Percentiles rank a stretch among this genome's conserved stretches.
These are phyloP conservation scores for Pythium dissimile DNA, from an alignment of 352 stramenopile species.

Conservation along the genomic window DNA sequence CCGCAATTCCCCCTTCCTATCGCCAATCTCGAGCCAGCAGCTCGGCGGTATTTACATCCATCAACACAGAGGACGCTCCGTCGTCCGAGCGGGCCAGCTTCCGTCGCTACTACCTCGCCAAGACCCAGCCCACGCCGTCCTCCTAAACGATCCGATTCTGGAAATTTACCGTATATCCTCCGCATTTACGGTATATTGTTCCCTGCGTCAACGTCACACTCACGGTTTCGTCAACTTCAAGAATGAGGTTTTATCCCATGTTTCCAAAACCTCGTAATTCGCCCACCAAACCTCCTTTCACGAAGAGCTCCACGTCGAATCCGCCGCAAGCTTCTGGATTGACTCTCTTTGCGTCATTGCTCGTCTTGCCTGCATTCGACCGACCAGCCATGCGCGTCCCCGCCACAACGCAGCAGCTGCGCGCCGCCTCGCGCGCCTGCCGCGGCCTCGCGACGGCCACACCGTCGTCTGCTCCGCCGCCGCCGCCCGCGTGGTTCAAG, in stretches of 20 bases:
- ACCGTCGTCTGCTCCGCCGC: not conserved
- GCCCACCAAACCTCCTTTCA: conserved; percentile 1
- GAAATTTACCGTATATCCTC: not conserved
- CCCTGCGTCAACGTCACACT: conserved; percentile 22
- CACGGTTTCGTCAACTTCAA: conserved; percentile 27
- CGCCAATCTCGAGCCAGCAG: not conserved
- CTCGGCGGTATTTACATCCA: too few species aligned
- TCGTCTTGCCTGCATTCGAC: not conserved
- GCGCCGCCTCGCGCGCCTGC: conserved; percentile 9
- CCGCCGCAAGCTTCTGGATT: too few species aligned
- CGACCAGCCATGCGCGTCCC: conserved; percentile 13
- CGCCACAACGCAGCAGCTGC: conserved; percentile 12
- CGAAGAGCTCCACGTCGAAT: too few species aligned
- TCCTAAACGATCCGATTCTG: not conserved
- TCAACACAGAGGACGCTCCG: not conserved
- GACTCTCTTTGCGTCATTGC: not conserved
- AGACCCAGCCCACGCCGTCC: not conserved
- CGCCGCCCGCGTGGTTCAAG: conserved; percentile 34
- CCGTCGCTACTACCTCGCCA: conserved; percentile 26
- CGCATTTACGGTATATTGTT: not conserved
- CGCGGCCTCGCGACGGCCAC: conserved; percentile 7
- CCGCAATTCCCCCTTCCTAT: too few species aligned
- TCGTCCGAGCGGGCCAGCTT: conserved; percentile 13
- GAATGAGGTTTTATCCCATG: conserved; percentile 22
- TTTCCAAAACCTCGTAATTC: conserved; percentile 18